Base-by-base conservation (phyloP, 177 flowering plant genomes). In the Tripterygium wilfordii region DNA sequence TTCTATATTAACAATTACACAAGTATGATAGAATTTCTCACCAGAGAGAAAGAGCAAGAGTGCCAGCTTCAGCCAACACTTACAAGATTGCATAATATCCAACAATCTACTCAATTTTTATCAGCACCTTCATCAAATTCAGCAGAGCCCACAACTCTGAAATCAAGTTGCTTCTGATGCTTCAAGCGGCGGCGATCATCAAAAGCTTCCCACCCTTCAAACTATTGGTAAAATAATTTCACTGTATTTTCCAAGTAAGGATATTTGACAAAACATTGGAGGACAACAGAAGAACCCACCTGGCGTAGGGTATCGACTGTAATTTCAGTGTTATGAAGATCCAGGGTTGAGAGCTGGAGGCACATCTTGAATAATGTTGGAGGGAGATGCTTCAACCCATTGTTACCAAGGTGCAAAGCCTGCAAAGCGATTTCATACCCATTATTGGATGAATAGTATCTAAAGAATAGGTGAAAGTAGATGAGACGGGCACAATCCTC, bases 71-170 rank as follows among this genome's bases (percentile, higher is more conserved):
- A n/a, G n/a, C n/a, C n/a, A n/a, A n/a, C n/a, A n/a, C n/a, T n/a
- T n/a, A n/a, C n/a, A n/a, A n/a, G n/a, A 36, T 15, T 17, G 18
- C 6, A 35, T 21, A 17, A 18, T 9, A 15, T 13, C 12, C 8
- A 24, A 46, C 2, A 0, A n/a, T 8, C 4, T 9, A 2, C 29
- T 55, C 68, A 77, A 39, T 67, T 65, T 55, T 79, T 78, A 57
- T 88, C 98, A 57, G 95, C 96, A 56, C 95, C 90, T 78, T 88
- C 98, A 58, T 88, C 96, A 58, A 91, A 88, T 36, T 62, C 67
- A 27, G 68, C 78, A 30, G 79, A 65, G 45, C 54, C 56, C 33
- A 68, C 62, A 33, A 79, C 79, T 17, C 90, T 65, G 37, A 81
- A 91, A 59, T 88, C 96, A 57, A 91, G 70, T 63, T 88, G 95